Evolutionary conservation across 2,329 filamentous ascomycete genomes (phyloP), one percentile per base, ranked within the genome.

Genomic region (Colletotrichum aenigma): DNA sequence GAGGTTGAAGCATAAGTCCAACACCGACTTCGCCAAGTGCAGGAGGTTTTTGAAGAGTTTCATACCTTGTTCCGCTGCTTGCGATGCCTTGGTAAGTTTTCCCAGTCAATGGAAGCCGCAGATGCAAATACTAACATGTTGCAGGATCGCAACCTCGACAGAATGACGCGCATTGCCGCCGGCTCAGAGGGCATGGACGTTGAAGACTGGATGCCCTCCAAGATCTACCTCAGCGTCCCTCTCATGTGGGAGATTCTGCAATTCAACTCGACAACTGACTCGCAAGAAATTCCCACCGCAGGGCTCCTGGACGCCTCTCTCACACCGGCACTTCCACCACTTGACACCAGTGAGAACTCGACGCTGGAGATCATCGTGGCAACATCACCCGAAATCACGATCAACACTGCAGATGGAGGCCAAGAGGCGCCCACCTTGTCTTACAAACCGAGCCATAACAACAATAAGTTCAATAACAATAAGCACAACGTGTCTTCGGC

Each of bases 171-270:
- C 1, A 88, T 89, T 21, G 88, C 88, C 4, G 86, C 87, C 4
- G 88, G 88, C 4, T 85, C 87, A 0, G 87, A 89, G 9, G 86
- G 81, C 9, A 84, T 88, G 73, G 87, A 89, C 38, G 84, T 85
- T 16, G 87, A 89, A 72, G 87, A 89, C 77, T 89, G 88, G 88
- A 86, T 88, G 81, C 88, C 88, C 0, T 88, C 87, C 26, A 87
- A 87, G 64, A 89, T 89, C 62, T 87, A 89, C 77, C 87, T 90
- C 43, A 89, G 87, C 74, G 87, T 89, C 1, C 87, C 87, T 2
- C 78, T 90, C 6, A 89, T 89, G 88, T 89, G 88, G 88, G 86
- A 88, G 48, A 86, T 89, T 12, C 79, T 90, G 6, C 87, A 89
- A 70, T 86, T 89, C 78, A 88, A 86, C 78, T 88, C 83, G 34